Base-by-base conservation (phyloP, 2,329 filamentous ascomycete species). In the Samsoniella hepiali region DNA sequence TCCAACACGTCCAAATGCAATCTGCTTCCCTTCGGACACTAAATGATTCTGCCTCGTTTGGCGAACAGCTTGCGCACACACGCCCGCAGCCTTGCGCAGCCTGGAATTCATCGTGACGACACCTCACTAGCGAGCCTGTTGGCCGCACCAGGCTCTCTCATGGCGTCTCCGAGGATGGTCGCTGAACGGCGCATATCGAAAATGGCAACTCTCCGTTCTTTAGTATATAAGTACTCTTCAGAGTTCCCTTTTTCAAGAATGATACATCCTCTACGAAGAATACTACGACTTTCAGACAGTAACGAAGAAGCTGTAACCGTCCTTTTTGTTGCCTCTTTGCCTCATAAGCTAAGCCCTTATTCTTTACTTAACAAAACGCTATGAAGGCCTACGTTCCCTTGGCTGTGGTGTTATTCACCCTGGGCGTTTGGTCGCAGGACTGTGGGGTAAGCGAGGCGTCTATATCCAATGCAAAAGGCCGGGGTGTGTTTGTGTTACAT, bases 401-500 rank as follows among this genome's bases (percentile, higher is more conserved):
- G 34, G 34, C 45, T 15, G 22, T 49, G 11, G 45, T 31, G 8
- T 4, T 59, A 1, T 59, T 59, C 15, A 31, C 44, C 6, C 22
- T 49, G 10, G 57, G 57, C 22, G 57, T 59, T 50, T 59, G 57
- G 57, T 59, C 44, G 5, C 57, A 59, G 15, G 22, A 22, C 13
- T 59, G 57, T 13, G 57, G 44, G 3, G 57, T 59, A 50, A 59
- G 57, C 22, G 15, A 40, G 22, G 40, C 34, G 22, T n/a, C 32
- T 38, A 47, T 38, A 47, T 11, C n/a, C 7, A 1, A n/a, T 38
- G 2, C 22, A 22, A 40, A 13, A 34, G 13, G 29, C 4, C 6
- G 22, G 17, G 22, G 22, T 22, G 22, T 22, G 22, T 22, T 22
- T 22, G 22, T 22, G 22, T 9, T 59, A 4, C 45, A 32, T 8